Percentiles rank a stretch among this genome's conserved stretches.
phyloP scores from a whole-genome alignment of 1,284 basidiomycete genomes.

The Ustilago sp. region DNA sequence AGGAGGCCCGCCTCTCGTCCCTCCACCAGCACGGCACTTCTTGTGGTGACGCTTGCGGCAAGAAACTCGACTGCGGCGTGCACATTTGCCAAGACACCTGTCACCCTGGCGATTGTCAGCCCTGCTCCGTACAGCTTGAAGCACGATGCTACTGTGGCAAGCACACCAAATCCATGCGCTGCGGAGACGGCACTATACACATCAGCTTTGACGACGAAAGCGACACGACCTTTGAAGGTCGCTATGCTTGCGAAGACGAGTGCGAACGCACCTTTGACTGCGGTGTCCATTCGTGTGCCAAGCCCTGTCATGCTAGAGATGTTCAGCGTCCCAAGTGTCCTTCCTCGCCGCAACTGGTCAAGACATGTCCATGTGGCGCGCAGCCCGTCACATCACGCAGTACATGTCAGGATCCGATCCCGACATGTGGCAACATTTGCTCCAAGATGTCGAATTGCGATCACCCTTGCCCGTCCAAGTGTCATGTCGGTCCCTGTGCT shows the following conservation, averaged over 20 bases:
- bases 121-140: constrained; percentile 47
- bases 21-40: constrained; percentile 52
- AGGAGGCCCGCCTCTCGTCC: constrained; percentile 32
- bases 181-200: constrained; percentile 55
- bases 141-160: constrained; percentile 65
- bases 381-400: constrained; percentile 40
- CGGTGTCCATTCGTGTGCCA: constrained; percentile 58
- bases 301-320: constrained; percentile 58
- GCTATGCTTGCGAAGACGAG: constrained; percentile 52
- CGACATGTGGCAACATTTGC: constrained; percentile 59
- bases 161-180: constrained; percentile 54
- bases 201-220: constrained; percentile 37
- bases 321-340: constrained; percentile 50
- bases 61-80: constrained; percentile 59
- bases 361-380: constrained; percentile 65
- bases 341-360: constrained; percentile 51
- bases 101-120: constrained; percentile 60
- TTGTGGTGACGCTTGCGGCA: constrained; percentile 60
- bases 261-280: constrained; percentile 61
- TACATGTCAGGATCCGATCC: constrained; percentile 61
- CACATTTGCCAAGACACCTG: constrained; percentile 60
- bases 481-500: constrained; percentile 64
- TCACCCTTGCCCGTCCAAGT: constrained; percentile 55
- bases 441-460: constrained; percentile 54
- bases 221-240: constrained; percentile 39